A percentile compares a stretch with the other conserved stretches of the same genome.
These are phyloP conservation scores for Mucor plumbeus DNA, from an alignment of 371 early-diverging fungal species.

Conservation along the genomic window DNA sequence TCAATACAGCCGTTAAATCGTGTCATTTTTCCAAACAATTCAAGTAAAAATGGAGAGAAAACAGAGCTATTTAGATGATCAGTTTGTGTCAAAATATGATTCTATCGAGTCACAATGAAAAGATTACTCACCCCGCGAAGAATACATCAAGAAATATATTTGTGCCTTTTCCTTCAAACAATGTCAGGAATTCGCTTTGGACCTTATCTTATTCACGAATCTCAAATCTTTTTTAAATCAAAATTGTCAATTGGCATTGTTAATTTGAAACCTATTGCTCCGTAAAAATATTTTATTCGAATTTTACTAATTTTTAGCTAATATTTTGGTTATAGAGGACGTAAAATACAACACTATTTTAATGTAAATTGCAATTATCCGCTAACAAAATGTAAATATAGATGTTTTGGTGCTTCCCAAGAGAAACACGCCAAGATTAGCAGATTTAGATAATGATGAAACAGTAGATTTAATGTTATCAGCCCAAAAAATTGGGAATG, in stretches of 20 bases:
- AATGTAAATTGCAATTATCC: not conserved
- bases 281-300: conserved; percentile 46
- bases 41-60: not conserved
- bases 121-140: not conserved
- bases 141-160: not conserved
- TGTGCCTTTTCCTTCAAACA: not conserved
- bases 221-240: conserved; percentile 77
- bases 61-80: not conserved
- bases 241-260: conserved; percentile 78
- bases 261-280: conserved; percentile 87
- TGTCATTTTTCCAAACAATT: conserved; percentile 41
- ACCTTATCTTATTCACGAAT: conserved; percentile 63
- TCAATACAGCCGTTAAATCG: conserved; percentile 96
- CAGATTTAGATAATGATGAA: conserved; percentile 79
- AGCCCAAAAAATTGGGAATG: conserved; percentile 77
- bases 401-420: conserved; percentile 87
- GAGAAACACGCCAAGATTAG: conserved; percentile 70
- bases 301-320: not conserved
- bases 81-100: not conserved
- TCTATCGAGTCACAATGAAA: not conserved
- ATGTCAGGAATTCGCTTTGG: conserved; percentile 59
- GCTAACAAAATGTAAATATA: conserved; percentile 20
- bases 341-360: not conserved
- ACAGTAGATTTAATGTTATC: conserved; percentile 77
- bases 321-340: conserved; percentile 2